Evolutionary conservation across 139 green algal genomes (phyloP).

Genomic region (Yamagishiella unicocca): DNA sequence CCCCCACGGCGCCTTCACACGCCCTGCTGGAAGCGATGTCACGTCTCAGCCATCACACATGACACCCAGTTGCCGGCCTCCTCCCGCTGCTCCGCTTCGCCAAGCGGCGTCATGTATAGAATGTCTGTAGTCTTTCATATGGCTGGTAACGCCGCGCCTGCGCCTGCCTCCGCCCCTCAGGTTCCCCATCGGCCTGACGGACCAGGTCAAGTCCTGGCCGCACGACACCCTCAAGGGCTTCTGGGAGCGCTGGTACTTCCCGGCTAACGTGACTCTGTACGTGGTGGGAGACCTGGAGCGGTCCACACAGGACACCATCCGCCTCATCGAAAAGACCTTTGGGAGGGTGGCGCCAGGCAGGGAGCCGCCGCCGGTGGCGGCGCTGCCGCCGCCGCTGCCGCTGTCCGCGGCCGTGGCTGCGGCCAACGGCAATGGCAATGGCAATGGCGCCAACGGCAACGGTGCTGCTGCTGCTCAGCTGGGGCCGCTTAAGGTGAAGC

Average conservation of each 20-base stretch:
- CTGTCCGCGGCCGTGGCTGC: background rate
- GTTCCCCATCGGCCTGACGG: conserved; percentile 98
- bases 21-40: too few relatives aligned
- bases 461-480: background rate
- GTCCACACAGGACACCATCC: conserved; percentile 58
- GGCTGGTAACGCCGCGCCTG: too few relatives aligned
- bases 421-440: conserved; percentile 34
- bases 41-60: too few relatives aligned
- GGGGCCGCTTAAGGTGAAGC: conserved; percentile 68
- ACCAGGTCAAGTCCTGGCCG: conserved; percentile 94
- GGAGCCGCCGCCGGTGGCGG: background rate
- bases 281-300: conserved; percentile 91
- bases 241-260: conserved; percentile 96
- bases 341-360: conserved; percentile 44
- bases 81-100: too few relatives aligned
- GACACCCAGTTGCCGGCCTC: too few relatives aligned
- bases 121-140: too few relatives aligned
- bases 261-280: conserved; percentile 97
- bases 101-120: too few relatives aligned
- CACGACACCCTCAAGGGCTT: conserved; percentile 83
- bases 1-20: too few relatives aligned
- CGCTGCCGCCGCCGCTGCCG: conserved; percentile 10
- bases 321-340: conserved; percentile 75
- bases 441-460: conserved; percentile 47
- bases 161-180: conserved; percentile 49